phyloP scores from a whole-genome alignment of 257 asterid species.

The Lithospermum erythrorhizon region DNA sequence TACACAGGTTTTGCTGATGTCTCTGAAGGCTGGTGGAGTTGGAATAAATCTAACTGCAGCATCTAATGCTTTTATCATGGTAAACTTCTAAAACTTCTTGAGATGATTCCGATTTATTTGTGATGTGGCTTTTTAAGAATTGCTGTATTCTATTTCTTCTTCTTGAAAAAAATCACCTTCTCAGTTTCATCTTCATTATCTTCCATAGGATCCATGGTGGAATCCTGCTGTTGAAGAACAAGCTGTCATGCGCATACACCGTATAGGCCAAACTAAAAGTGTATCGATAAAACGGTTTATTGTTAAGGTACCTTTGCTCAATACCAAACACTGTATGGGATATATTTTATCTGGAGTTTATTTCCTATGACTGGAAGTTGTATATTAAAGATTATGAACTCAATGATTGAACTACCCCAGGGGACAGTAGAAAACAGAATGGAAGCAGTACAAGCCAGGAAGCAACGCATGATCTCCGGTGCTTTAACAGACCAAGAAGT shows the following conservation, averaged over 20 bases:
- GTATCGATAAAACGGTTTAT: conserved; percentile 73
- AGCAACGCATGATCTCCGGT: conserved; percentile 86
- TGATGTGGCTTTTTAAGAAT: background rate
- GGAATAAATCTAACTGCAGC: conserved; percentile 96
- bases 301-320: conserved; percentile 46
- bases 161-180: background rate
- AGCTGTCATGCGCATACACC: conserved; percentile 99
- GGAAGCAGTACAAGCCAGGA: conserved; percentile 95
- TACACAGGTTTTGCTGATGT: conserved; percentile 79
- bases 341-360: background rate
- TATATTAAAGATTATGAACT: background rate
- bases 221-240: conserved; percentile 99
- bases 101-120: background rate
- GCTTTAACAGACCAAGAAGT: conserved; percentile 97
- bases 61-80: conserved; percentile 89
- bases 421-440: conserved; percentile 93
- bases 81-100: conserved; percentile 9
- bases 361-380: background rate
- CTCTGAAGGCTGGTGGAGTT: conserved; percentile 97
- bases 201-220: conserved; percentile 96
- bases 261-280: conserved; percentile 81
- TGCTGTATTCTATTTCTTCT: background rate
- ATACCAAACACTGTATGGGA: background rate
- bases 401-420: conserved; percentile 22
- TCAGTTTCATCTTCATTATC: background rate